Evolutionary conservation across 805 yeast genomes (phyloP).

Genomic region (Candida hungchunana): DNA sequence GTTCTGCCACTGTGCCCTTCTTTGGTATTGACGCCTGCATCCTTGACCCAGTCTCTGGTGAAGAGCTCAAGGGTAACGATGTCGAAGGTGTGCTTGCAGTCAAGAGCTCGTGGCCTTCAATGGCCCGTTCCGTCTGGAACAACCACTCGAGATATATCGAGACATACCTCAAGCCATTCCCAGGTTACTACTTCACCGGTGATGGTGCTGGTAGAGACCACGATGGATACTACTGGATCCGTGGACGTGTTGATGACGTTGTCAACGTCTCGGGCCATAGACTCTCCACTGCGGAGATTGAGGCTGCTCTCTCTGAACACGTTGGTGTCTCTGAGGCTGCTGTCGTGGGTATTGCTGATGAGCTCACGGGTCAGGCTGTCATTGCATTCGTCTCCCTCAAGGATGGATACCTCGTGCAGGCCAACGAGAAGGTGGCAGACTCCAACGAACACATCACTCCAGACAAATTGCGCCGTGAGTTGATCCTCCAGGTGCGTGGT

Average conservation of each 20-base stretch:
- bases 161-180: slow-evolving; percentile 89
- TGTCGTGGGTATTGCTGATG: slow-evolving; percentile 94
- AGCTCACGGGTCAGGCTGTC: slow-evolving; percentile 96
- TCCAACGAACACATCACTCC: slow-evolving; percentile 29
- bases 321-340: slow-evolving; percentile 86
- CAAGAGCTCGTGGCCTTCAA: slow-evolving; percentile 94
- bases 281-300: slow-evolving; percentile 97
- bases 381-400: slow-evolving; percentile 90
- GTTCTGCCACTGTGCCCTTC: slow-evolving; percentile 94
- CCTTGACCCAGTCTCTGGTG: slow-evolving; percentile 90
- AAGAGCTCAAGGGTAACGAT: slow-evolving; percentile 77
- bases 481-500: slow-evolving; percentile 84
- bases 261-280: slow-evolving; percentile 98
- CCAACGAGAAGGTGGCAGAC: slow-evolving; percentile 27
- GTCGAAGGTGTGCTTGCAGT: slow-evolving; percentile 96
- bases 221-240: slow-evolving; percentile 96
- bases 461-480: slow-evolving; percentile 55
- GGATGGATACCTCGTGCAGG: slow-evolving; percentile 34
- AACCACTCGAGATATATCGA: slow-evolving; percentile 84
- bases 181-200: slow-evolving; percentile 93
- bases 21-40: slow-evolving; percentile 90
- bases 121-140: slow-evolving; percentile 92
- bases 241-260: slow-evolving; percentile 98
- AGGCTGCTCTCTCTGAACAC: slow-evolving; percentile 82
- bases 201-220: slow-evolving; percentile 98